Conservation (phyloP, 345 rosid genomes). For the Lepidium didymum region DNA sequence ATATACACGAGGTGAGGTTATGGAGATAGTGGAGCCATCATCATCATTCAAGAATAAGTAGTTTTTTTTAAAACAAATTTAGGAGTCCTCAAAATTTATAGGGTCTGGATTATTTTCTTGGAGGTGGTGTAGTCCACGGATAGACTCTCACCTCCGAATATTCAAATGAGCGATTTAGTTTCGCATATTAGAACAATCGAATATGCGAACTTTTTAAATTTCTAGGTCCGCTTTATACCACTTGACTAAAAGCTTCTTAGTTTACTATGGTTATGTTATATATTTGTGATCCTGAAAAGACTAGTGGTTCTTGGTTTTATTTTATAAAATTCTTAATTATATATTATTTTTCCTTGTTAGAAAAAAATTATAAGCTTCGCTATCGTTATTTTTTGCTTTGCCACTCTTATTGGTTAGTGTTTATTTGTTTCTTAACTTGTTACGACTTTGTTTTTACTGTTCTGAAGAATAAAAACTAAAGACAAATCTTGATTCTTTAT, state of each 20-base stretch:
- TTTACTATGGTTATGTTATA: slow-evolving; percentile 17
- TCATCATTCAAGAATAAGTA: not conserved
- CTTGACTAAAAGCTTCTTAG: too few relatives aligned
- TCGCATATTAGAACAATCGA: too few relatives aligned
- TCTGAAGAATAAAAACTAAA: not conserved
- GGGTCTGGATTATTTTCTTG: too few relatives aligned
- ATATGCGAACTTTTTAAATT: too few relatives aligned
- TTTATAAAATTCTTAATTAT: not conserved
- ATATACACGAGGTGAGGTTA: slow-evolving; percentile 16
- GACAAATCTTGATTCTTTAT: slow-evolving; percentile 10
- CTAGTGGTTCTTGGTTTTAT: slow-evolving; percentile 6
- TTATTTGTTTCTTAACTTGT: not conserved
- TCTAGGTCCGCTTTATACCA: too few relatives aligned
- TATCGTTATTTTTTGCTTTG: slow-evolving; percentile 11
- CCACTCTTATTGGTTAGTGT: slow-evolving; percentile 4
- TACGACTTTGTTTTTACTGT: not conserved
- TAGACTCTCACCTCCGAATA: too few relatives aligned
- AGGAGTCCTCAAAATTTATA: too few relatives aligned
- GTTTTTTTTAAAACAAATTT: too few relatives aligned
- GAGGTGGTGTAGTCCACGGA: too few relatives aligned
- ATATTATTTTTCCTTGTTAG: not conserved
- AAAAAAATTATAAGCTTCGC: slow-evolving; percentile 18
- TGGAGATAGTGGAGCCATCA: slow-evolving; percentile 26
- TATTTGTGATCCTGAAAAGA: slow-evolving; percentile 24
- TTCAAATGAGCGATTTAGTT: too few relatives aligned